Conservation (phyloP, 306 rosid genomes). For the Cucurbita moschata region DNA sequence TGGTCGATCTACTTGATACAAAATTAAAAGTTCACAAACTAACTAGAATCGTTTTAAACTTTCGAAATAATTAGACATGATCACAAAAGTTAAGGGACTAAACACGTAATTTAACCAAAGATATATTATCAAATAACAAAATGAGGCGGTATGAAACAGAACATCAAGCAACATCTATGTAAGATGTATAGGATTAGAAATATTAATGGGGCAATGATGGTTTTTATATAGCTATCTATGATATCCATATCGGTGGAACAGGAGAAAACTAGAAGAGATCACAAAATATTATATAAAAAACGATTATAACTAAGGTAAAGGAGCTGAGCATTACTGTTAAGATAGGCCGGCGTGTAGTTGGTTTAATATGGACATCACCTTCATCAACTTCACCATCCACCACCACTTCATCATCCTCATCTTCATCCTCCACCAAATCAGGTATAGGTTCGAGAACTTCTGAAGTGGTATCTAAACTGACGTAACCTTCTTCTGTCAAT, state of each 20-base stretch:
- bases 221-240: neutral
- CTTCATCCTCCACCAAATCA: constrained; percentile 72
- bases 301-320: neutral
- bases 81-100: too few species aligned
- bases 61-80: too few species aligned
- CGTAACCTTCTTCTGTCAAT: constrained; percentile 75
- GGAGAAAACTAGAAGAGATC: constrained; percentile 7
- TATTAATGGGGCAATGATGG: neutral
- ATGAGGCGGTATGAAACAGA: neutral
- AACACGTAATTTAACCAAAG: neutral
- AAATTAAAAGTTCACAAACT: too few species aligned
- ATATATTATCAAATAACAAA: neutral
- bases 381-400: constrained; percentile 97
- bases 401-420: constrained; percentile 87
- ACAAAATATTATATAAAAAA: neutral
- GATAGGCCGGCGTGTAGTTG: constrained; percentile 40
- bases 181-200: neutral
- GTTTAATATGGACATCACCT: constrained; percentile 97
- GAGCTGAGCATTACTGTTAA: constrained; percentile 35
- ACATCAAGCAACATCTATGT: neutral
- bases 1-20: too few species aligned
- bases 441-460: constrained; percentile 40
- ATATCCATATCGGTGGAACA: neutral
- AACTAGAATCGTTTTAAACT: too few species aligned
- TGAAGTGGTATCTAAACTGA: constrained; percentile 30